These are phyloP conservation scores for Schwanniomyces sp. DNA, from an alignment of 805 yeast species.

Conservation along the genomic window DNA sequence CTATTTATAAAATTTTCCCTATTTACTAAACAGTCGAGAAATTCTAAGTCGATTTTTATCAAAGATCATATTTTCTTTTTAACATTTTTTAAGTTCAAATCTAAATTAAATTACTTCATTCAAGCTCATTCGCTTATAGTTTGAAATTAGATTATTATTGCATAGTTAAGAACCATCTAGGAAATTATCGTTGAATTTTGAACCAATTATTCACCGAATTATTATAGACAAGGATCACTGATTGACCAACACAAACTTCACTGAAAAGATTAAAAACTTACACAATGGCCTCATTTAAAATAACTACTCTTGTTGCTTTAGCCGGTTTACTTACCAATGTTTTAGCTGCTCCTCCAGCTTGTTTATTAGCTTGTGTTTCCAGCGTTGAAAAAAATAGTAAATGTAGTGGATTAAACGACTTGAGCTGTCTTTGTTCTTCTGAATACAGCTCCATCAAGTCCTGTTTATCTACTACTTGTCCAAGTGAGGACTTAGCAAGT, in stretches of 20 bases:
- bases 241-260: neutral
- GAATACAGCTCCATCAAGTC: slow-evolving; percentile 52
- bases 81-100: neutral
- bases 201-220: neutral
- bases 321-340: slow-evolving; percentile 45
- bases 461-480: slow-evolving; percentile 72
- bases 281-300: slow-evolving; percentile 13
- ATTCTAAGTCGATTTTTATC: neutral
- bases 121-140: neutral
- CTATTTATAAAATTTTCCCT: neutral
- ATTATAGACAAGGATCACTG: neutral
- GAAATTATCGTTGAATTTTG: neutral
- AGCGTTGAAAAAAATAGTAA: slow-evolving; percentile 57
- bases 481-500: slow-evolving; percentile 62
- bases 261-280: neutral
- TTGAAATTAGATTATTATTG: neutral
- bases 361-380: slow-evolving; percentile 85
- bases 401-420: slow-evolving; percentile 62
- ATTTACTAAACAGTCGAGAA: neutral
- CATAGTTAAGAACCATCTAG: neutral
- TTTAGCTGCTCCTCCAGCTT: slow-evolving; percentile 85
- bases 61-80: neutral
- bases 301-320: slow-evolving; percentile 28
- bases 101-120: neutral
- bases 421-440: slow-evolving; percentile 66